Percentiles rank a stretch among this genome's conserved stretches.
Evolutionary conservation across 441 rosid species (phyloP).

Genomic region (Jatropha podagrica): DNA sequence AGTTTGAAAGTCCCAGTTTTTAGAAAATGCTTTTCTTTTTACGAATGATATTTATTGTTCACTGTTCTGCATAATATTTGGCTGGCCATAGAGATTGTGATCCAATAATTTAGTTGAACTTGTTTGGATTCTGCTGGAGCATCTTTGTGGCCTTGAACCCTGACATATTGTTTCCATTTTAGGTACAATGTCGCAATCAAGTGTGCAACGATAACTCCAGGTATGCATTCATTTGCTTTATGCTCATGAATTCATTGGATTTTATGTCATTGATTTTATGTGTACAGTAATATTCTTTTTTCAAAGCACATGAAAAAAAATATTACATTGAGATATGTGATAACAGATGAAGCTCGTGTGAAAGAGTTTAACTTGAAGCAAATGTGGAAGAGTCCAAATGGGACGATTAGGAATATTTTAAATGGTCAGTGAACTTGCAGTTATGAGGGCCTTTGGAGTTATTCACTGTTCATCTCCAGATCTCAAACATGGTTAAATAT

Average conservation of each 20-base stretch:
- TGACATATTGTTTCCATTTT: slow-evolving; percentile 13
- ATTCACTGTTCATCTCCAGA: neutral
- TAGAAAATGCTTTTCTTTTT: neutral
- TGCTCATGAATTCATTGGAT: neutral
- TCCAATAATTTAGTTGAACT: neutral
- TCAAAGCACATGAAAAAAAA: neutral
- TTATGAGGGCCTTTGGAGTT: neutral
- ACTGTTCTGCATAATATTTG: neutral
- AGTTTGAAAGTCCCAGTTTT: neutral
- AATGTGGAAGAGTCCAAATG: slow-evolving; percentile 96
- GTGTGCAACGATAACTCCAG: slow-evolving; percentile 95
- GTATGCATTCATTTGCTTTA: slow-evolving; percentile 33
- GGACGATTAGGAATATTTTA: slow-evolving; percentile 80
- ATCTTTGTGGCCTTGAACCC: neutral
- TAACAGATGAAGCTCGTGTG: slow-evolving; percentile 76
- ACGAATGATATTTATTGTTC: neutral
- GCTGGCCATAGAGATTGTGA: neutral
- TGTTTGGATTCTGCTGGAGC: neutral
- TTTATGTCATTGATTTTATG: neutral
- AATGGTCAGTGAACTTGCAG: slow-evolving; percentile 48
- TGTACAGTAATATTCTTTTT: neutral
- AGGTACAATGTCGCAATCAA: slow-evolving; percentile 96
- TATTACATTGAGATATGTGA: slow-evolving; percentile 6
- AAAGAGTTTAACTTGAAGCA: slow-evolving; percentile 69
- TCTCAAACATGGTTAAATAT: neutral